phyloP scores from a whole-genome alignment of 2,329 filamentous ascomycete genomes.

The Aspergillus thermomutatus region DNA sequence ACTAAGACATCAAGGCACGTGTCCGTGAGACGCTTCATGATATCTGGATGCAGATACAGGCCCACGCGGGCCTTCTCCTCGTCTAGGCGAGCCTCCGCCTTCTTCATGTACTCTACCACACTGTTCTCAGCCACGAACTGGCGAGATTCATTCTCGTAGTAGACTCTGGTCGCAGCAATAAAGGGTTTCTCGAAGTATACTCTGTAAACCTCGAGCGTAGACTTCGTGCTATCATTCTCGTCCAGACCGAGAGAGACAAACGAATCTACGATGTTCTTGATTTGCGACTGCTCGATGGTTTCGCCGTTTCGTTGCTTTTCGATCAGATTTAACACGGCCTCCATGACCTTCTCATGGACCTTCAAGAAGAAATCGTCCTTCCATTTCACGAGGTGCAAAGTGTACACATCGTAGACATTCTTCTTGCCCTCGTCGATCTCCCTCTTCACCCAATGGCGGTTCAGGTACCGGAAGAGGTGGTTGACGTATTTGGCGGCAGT shows the following conservation, averaged over 20 bases:
- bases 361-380: conserved; percentile 82
- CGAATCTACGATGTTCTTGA: conserved; percentile 94
- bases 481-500: conserved; percentile 96
- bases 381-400: conserved; percentile 93
- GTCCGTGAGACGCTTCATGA: conserved; percentile 77
- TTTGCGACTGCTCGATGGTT: conserved; percentile 94
- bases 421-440: conserved; percentile 99
- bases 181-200: conserved; percentile 91
- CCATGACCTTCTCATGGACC: conserved; percentile 88
- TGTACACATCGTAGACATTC: conserved; percentile 97
- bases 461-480: conserved; percentile 92
- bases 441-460: conserved; percentile 97
- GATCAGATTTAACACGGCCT: conserved; percentile 86
- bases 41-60: conserved; percentile 88
- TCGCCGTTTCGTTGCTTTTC: conserved; percentile 97
- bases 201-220: conserved; percentile 91
- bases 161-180: conserved; percentile 74
- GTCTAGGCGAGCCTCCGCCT: conserved; percentile 81
- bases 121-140: conserved; percentile 95
- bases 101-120: conserved; percentile 99
- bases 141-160: conserved; percentile 89
- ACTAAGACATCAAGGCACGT: conserved; percentile 88
- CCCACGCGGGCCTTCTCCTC: conserved; percentile 94
- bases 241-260: conserved; percentile 94
- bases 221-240: conserved; percentile 87